A percentile compares a stretch with the other conserved stretches of the same genome.
phyloP scores from a whole-genome alignment of 208 protist species.

The Strigomonas culicis region DNA sequence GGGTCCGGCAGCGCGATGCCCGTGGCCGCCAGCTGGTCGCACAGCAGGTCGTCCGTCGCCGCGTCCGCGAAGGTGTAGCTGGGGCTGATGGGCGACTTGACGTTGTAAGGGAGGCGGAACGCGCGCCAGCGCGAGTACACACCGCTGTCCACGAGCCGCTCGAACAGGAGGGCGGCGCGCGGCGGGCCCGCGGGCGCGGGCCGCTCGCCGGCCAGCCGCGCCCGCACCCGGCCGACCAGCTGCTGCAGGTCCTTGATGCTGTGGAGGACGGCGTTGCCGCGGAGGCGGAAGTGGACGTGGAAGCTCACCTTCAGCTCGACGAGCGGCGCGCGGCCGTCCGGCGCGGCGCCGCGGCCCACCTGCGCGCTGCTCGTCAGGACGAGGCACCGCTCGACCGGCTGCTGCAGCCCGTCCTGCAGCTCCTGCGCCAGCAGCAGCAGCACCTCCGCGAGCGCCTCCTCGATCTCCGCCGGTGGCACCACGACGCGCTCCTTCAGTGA shows the following conservation, averaged over 20 bases:
- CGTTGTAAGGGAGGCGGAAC: constrained; percentile 84
- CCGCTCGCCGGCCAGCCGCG: neutral
- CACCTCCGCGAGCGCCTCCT: constrained; percentile 23
- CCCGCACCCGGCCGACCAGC: neutral
- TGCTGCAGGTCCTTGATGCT: neutral
- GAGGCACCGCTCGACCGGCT: constrained; percentile 37
- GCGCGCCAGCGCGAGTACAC: constrained; percentile 85
- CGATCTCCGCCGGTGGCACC: neutral
- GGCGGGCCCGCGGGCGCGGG: neutral
- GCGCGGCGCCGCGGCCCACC: neutral
- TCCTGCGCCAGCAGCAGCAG: constrained; percentile 36
- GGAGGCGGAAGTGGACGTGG: constrained; percentile 77
- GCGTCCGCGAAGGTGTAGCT: constrained; percentile 28
- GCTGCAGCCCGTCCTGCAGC: constrained; percentile 32
- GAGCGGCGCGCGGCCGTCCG: neutral
- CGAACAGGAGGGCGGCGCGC: constrained; percentile 21
- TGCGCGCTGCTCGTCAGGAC: constrained; percentile 71
- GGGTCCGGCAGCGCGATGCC: constrained; percentile 22
- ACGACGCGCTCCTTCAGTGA: no score
- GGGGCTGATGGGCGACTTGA: constrained; percentile 40
- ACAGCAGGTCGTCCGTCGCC: constrained; percentile 51
- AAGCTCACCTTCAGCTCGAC: constrained; percentile 68
- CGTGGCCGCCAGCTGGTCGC: constrained; percentile 25
- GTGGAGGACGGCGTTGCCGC: neutral
- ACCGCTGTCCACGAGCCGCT: constrained; percentile 70